These are phyloP conservation scores for Ormosia emarginata DNA, from an alignment of 306 rosid genomes.

Conservation along the genomic window DNA sequence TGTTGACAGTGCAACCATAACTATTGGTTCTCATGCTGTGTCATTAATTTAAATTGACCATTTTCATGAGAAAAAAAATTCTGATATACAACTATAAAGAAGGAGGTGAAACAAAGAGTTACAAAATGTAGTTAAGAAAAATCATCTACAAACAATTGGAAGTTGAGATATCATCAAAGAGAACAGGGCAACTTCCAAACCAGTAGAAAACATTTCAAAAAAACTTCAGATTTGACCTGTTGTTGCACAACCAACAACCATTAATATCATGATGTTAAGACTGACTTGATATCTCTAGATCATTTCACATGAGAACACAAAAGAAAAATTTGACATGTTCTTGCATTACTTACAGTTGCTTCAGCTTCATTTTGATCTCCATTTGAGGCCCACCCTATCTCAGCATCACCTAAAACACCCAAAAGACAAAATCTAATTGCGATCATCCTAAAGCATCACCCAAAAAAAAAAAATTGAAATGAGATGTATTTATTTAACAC, in stretches of 20 bases:
- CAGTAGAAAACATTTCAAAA: not conserved
- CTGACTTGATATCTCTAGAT: not conserved
- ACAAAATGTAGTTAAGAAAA: not conserved
- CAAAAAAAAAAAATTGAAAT: too few relatives aligned
- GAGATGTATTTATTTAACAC: too few relatives aligned
- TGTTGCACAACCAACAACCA: not conserved
- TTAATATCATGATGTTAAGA: not conserved
- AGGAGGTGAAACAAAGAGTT: not conserved
- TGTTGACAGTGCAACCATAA: not conserved
- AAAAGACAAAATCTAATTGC: too few relatives aligned
- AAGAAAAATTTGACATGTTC: too few relatives aligned
- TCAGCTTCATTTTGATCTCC: too few relatives aligned
- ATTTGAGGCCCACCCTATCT: too few relatives aligned
- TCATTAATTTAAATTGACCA: not conserved
- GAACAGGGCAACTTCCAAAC: not conserved
- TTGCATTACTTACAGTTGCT: too few relatives aligned
- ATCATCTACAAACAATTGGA: not conserved
- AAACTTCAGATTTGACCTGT: not conserved
- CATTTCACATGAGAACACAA: not conserved
- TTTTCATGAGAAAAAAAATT: not conserved
- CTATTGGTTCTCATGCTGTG: not conserved
- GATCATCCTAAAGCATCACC: too few relatives aligned
- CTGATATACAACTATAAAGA: not conserved
- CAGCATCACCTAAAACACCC: too few relatives aligned
- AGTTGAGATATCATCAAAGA: not conserved